These are phyloP conservation scores for Fusarium sp. DNA, from an alignment of 2,329 filamentous ascomycete genomes.

Conservation along the genomic window DNA sequence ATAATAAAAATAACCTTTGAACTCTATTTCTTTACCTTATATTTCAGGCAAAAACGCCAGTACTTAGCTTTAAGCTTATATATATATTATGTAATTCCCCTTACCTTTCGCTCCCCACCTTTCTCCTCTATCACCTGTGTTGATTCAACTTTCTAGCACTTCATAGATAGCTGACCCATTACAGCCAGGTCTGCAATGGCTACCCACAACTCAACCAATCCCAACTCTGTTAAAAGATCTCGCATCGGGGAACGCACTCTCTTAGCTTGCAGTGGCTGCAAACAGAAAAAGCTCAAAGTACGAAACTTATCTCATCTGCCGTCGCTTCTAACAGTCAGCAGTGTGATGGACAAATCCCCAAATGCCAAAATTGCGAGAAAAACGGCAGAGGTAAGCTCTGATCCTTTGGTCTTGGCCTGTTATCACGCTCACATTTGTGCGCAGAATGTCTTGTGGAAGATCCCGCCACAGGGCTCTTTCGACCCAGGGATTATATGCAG, in stretches of 20 bases:
- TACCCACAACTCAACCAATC: not conserved
- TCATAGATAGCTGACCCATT: not conserved
- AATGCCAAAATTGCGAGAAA: slow-evolving; percentile 22
- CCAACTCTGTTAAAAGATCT: slow-evolving; percentile 4
- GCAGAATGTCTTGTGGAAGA: slow-evolving; percentile 30
- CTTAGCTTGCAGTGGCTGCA: slow-evolving; percentile 25
- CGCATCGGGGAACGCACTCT: slow-evolving; percentile 24
- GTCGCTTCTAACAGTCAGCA: not conserved
- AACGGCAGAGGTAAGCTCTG: slow-evolving; percentile 5
- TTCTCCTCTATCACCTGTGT: not conserved
- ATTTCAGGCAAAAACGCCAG: not conserved
- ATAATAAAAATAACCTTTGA: too few relatives aligned
- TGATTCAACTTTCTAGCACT: not conserved
- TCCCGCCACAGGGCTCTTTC: slow-evolving; percentile 23
- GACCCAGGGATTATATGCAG: slow-evolving; percentile 28
- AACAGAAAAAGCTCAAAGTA: slow-evolving; percentile 32
- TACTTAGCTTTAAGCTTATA: not conserved
- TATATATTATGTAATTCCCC: not conserved
- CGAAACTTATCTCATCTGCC: not conserved
- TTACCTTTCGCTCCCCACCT: not conserved
- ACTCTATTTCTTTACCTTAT: not conserved
- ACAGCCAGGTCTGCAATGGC: not conserved
- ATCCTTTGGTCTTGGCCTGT: not conserved
- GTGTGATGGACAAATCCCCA: slow-evolving; percentile 22
- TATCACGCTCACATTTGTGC: not conserved